A percentile compares a stretch with the other conserved stretches of the same genome.
phyloP scores from a whole-genome alignment of 305 asterid genomes.

The Plantago coronopus region DNA sequence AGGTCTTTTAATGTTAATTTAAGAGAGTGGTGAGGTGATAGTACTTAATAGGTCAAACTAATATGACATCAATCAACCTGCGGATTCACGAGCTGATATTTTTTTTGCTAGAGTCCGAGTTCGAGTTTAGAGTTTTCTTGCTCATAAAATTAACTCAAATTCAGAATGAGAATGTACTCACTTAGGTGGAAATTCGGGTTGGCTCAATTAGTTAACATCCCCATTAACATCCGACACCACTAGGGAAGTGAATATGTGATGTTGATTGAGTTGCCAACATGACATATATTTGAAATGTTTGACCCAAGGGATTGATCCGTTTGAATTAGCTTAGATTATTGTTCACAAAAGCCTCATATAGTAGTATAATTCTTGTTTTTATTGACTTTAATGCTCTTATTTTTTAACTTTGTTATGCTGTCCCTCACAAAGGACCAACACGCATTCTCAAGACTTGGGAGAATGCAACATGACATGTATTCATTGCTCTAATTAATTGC shows the following conservation, averaged over 20 bases:
- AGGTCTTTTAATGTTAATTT: too few relatives aligned
- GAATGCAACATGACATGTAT: too few relatives aligned
- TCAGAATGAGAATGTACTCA: too few relatives aligned
- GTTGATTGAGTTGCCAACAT: too few relatives aligned
- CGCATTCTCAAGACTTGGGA: constrained; percentile 31
- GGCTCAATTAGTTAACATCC: background rate
- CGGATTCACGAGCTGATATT: too few relatives aligned
- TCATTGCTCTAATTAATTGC: constrained; percentile 22
- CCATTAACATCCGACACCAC: too few relatives aligned
- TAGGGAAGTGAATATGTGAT: too few relatives aligned
- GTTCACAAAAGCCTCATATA: constrained; percentile 33
- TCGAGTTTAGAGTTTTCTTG: too few relatives aligned
- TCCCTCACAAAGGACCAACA: constrained; percentile 33
- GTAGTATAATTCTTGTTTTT: constrained; percentile 25
- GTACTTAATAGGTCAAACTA: too few relatives aligned
- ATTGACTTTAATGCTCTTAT: constrained; percentile 40
- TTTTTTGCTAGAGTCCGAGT: too few relatives aligned
- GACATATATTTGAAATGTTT: constrained; percentile 15
- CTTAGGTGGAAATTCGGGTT: background rate
- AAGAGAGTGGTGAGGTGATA: too few relatives aligned
- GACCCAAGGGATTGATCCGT: background rate
- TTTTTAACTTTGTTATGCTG: constrained; percentile 27
- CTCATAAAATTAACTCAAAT: background rate
- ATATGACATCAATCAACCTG: too few relatives aligned
- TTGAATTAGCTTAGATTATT: constrained; percentile 30